Evolutionary conservation across 805 yeast species (phyloP).

Genomic region (Candida corydali): DNA sequence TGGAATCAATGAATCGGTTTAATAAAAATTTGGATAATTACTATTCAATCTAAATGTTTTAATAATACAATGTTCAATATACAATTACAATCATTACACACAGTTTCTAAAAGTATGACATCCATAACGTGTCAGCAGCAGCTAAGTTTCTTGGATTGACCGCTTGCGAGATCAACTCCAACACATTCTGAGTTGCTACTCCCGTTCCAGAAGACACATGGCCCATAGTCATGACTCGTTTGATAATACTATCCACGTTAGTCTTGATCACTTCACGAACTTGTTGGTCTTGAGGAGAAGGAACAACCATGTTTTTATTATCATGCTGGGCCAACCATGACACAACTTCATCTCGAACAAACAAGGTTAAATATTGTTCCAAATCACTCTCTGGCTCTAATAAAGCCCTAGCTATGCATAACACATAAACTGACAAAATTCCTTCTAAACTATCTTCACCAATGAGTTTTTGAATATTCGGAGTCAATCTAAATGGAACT

Average conservation of each 20-base stretch:
- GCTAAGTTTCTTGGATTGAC: slow-evolving; percentile 94
- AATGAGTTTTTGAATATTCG: slow-evolving; percentile 88
- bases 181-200: slow-evolving; percentile 81
- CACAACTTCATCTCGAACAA: slow-evolving; percentile 92
- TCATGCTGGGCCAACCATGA: slow-evolving; percentile 92
- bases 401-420: slow-evolving; percentile 82
- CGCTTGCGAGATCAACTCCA: slow-evolving; percentile 90
- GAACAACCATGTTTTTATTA: slow-evolving; percentile 1
- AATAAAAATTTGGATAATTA: background rate
- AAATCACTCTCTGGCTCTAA: slow-evolving; percentile 90
- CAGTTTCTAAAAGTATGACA: slow-evolving; percentile 72
- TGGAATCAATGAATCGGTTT: slow-evolving; percentile 1
- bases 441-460: slow-evolving; percentile 96
- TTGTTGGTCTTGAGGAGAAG: slow-evolving; percentile 69
- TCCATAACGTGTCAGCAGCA: slow-evolving; percentile 86
- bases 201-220: slow-evolving; percentile 59
- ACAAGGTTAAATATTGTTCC: slow-evolving; percentile 86
- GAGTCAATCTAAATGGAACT: slow-evolving; percentile 95
- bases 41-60: background rate
- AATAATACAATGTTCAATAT: too few relatives aligned
- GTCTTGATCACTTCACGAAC: slow-evolving; percentile 80
- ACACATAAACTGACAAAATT: slow-evolving; percentile 74
- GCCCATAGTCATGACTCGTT: slow-evolving; percentile 71
- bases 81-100: background rate
- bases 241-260: slow-evolving; percentile 80